A percentile compares a stretch with the other conserved stretches of the same genome.
phyloP scores from a whole-genome alignment of 2,329 filamentous ascomycete species.

The Xylariales sp. region DNA sequence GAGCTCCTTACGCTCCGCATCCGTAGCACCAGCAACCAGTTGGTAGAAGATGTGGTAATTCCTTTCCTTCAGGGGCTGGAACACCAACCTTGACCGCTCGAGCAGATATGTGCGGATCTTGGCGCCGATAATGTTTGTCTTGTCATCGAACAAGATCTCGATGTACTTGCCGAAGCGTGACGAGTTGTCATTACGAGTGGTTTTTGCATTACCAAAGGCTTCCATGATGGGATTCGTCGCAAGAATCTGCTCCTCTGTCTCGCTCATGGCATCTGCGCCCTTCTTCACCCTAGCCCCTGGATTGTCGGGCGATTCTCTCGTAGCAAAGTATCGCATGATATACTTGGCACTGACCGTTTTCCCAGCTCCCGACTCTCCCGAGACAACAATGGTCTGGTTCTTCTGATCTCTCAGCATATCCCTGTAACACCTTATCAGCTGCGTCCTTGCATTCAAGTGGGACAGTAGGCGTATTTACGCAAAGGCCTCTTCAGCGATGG shows the following conservation, averaged over 20 bases:
- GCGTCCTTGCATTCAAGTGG: neutral
- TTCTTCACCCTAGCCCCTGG: slow-evolving; percentile 71
- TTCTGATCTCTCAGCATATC: slow-evolving; percentile 95
- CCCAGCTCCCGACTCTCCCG: slow-evolving; percentile 95
- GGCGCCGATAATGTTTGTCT: slow-evolving; percentile 94
- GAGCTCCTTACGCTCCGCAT: slow-evolving; percentile 75
- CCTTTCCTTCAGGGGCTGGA: slow-evolving; percentile 93
- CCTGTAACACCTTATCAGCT: slow-evolving; percentile 46
- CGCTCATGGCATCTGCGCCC: slow-evolving; percentile 80
- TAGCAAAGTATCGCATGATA: slow-evolving; percentile 99
- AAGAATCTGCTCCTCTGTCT: slow-evolving; percentile 97
- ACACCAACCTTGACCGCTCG: slow-evolving; percentile 91
- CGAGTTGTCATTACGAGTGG: slow-evolving; percentile 98
- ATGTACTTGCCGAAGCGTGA: slow-evolving; percentile 99
- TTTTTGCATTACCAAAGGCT: slow-evolving; percentile 98
- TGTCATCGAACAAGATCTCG: slow-evolving; percentile 97
- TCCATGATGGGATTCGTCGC: slow-evolving; percentile 99
- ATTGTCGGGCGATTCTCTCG: slow-evolving; percentile 87
- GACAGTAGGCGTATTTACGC: slow-evolving; percentile 55
- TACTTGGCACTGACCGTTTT: slow-evolving; percentile 99
- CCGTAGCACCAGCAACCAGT: slow-evolving; percentile 84
- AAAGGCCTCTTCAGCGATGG: slow-evolving; percentile 97
- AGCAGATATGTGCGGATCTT: slow-evolving; percentile 95
- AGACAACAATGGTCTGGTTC: slow-evolving; percentile 99
- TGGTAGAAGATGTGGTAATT: slow-evolving; percentile 99